phyloP scores from a whole-genome alignment of 345 rosid species.

The Sonneratia alba region DNA sequence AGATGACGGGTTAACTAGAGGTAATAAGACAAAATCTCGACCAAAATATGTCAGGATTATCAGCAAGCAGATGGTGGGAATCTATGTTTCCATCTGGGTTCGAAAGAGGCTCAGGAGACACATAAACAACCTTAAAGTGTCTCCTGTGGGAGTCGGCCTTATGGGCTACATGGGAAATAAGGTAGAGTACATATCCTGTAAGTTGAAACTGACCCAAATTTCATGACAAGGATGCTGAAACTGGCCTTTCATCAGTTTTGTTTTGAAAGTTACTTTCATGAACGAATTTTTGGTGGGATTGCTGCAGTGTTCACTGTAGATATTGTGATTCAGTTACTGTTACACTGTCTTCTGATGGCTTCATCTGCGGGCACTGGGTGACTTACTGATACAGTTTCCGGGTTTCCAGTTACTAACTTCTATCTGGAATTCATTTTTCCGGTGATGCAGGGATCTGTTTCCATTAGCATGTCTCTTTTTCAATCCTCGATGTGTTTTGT shows the following conservation, averaged over 20 bases:
- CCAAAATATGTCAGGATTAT: conserved; percentile 67
- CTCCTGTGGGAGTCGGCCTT: conserved; percentile 94
- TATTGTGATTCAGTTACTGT: neutral
- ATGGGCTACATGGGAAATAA: conserved; percentile 99
- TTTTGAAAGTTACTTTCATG: neutral
- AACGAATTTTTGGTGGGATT: too few species aligned
- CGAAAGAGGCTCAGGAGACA: conserved; percentile 73
- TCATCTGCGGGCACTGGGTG: too few species aligned
- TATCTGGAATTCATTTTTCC: neutral
- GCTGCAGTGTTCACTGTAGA: too few species aligned
- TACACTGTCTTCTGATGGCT: neutral
- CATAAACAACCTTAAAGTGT: conserved; percentile 81
- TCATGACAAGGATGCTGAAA: conserved; percentile 5
- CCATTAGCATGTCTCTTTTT: conserved; percentile 85
- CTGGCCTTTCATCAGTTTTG: conserved; percentile 1
- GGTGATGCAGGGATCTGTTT: conserved; percentile 86
- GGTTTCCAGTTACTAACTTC: neutral
- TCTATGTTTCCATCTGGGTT: conserved; percentile 90
- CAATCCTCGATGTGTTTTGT: conserved; percentile 95
- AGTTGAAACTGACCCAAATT: neutral
- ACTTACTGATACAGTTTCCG: too few species aligned
- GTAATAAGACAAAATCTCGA: conserved; percentile 16
- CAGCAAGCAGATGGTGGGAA: conserved; percentile 99
- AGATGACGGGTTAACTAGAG: conserved; percentile 13
- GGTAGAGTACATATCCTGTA: conserved; percentile 32